Evolutionary conservation across 1,284 basidiomycete species (phyloP).

Genomic region (Ceratobasidium theobromae): DNA sequence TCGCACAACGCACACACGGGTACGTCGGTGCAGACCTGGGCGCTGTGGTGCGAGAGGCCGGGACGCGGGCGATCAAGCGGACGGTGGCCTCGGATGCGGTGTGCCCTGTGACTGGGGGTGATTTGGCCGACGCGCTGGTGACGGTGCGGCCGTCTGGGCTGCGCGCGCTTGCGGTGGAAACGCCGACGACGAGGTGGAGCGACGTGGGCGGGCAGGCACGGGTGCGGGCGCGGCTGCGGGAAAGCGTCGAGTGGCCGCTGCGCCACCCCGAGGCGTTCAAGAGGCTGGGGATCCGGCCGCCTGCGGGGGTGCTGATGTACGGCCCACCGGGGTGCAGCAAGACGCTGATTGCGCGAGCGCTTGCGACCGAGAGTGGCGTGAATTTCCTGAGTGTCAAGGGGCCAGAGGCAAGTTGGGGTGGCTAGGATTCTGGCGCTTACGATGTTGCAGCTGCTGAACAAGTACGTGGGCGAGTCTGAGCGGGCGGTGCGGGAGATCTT

Average conservation of each 20-base stretch:
- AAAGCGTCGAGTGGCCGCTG: conserved; percentile 95
- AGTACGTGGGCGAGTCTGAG: conserved; percentile 98
- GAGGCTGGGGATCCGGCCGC: conserved; percentile 84
- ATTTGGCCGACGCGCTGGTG: conserved; percentile 73
- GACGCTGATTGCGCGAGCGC: conserved; percentile 90
- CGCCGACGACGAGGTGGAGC: conserved; percentile 77
- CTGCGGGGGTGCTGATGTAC: conserved; percentile 89
- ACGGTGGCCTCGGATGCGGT: conserved; percentile 53
- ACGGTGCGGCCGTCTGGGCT: conserved; percentile 89
- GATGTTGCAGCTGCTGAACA: conserved; percentile 76
- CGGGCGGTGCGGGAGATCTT: conserved; percentile 94
- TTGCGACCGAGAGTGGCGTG: conserved; percentile 92
- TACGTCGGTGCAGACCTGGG: conserved; percentile 97
- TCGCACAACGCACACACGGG: conserved; percentile 86
- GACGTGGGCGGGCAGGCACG: conserved; percentile 87
- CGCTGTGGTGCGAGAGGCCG: conserved; percentile 90
- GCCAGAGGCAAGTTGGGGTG: conserved; percentile 68
- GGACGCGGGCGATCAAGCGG: conserved; percentile 86
- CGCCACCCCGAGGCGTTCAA: conserved; percentile 82
- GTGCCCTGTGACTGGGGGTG: conserved; percentile 57
- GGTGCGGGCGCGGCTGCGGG: conserved; percentile 80
- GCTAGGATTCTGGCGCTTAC: not conserved
- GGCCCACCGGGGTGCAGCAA: conserved; percentile 98
- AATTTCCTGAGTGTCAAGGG: conserved; percentile 99
- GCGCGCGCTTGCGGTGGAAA: conserved; percentile 89